Percentiles rank a stretch among this genome's conserved stretches.
These are phyloP conservation scores for Lumnitzera racemosa DNA, from an alignment of 345 rosid genomes.

Conservation along the genomic window DNA sequence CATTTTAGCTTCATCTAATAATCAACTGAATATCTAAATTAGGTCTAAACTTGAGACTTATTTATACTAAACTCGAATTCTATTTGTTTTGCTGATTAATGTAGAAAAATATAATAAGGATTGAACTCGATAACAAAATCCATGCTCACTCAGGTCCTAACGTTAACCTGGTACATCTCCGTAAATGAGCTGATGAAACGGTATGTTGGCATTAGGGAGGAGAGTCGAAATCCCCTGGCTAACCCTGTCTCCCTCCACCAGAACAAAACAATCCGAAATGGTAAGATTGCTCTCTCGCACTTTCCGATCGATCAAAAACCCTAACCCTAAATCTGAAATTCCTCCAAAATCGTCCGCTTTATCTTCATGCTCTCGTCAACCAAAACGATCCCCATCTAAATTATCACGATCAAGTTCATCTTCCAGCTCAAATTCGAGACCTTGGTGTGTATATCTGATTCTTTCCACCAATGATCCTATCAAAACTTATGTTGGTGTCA, in stretches of 20 bases:
- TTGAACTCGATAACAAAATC: no score
- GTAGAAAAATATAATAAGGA: no score
- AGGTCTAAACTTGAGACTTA: no score
- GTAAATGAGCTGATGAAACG: no score
- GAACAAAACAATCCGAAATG: not conserved
- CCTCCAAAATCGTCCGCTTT: constrained; percentile 9
- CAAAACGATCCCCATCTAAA: not conserved
- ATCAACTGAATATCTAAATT: no score
- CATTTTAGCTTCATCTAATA: no score
- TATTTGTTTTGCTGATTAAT: no score
- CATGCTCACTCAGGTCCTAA: no score
- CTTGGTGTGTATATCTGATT: constrained; percentile 77
- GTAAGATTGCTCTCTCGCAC: constrained; percentile 40
- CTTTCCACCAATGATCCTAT: constrained; percentile 61
- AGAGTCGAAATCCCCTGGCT: not conserved
- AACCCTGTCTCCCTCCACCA: no score
- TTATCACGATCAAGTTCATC: constrained; percentile 9
- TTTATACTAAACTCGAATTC: no score
- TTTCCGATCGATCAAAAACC: constrained; percentile 48
- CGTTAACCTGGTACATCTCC: no score
- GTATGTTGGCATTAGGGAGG: not conserved
- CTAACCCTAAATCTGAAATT: constrained; percentile 1
- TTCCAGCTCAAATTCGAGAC: constrained; percentile 13
- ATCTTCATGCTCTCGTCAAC: constrained; percentile 9
- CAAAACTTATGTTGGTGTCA: constrained; percentile 81